phyloP scores from a whole-genome alignment of 805 yeast genomes.

The Nakazawaea ishiwadae region DNA sequence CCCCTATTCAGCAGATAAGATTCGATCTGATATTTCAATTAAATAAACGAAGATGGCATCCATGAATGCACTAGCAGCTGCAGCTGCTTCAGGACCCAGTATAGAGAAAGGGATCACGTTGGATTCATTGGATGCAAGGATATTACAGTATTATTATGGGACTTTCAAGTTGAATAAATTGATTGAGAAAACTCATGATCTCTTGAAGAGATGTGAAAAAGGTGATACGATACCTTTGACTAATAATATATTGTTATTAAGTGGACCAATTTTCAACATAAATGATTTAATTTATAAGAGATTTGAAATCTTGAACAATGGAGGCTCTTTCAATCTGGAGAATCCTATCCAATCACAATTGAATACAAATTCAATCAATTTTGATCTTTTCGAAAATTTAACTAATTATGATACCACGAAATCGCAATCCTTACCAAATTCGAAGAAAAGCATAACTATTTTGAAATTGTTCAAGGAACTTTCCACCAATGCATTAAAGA shows the following conservation, averaged over 20 bases:
- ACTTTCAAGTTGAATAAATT: constrained; percentile 39
- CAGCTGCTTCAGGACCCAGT: constrained; percentile 28
- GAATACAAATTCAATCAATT: constrained; percentile 27
- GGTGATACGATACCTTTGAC: constrained; percentile 26
- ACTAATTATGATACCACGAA: constrained; percentile 26
- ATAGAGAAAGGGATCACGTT: constrained; percentile 29
- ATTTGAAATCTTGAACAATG: constrained; percentile 29
- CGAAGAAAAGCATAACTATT: constrained; percentile 21
- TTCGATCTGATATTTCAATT: neutral
- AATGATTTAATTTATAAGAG: constrained; percentile 34
- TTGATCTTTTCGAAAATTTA: constrained; percentile 29
- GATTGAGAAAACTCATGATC: constrained; percentile 26
- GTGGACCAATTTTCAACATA: constrained; percentile 36
- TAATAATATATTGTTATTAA: constrained; percentile 30
- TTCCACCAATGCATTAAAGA: constrained; percentile 23
- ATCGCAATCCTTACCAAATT: constrained; percentile 22
- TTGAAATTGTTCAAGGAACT: constrained; percentile 23
- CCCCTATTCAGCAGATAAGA: neutral
- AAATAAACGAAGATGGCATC: constrained; percentile 7
- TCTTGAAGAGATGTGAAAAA: constrained; percentile 16
- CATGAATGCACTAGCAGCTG: constrained; percentile 27
- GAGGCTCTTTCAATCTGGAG: constrained; percentile 39
- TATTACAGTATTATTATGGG: constrained; percentile 56
- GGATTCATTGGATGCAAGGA: constrained; percentile 49
- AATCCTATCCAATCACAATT: constrained; percentile 35